Evolutionary conservation across 2,329 filamentous ascomycete species (phyloP).

Genomic region (Fusarium albidum): DNA sequence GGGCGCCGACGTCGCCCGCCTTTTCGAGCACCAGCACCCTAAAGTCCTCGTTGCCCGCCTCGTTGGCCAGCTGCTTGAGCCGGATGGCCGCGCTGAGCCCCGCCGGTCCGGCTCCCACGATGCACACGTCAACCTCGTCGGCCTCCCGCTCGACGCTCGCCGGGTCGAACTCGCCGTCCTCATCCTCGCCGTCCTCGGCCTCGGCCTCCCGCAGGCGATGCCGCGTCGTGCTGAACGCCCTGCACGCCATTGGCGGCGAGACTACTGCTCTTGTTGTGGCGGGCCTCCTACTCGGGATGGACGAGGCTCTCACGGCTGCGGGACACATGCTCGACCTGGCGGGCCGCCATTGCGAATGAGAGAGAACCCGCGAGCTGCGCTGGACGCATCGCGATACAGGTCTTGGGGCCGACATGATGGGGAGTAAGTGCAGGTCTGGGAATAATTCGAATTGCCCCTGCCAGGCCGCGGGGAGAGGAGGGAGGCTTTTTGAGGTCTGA

Average conservation of each 20-base stretch:
- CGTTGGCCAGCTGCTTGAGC: conserved; percentile 93
- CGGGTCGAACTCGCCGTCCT: conserved; percentile 73
- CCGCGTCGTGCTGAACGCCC: conserved; percentile 49
- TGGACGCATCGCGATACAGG: conserved; percentile 51
- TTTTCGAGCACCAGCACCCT: conserved; percentile 93
- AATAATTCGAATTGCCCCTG: conserved; percentile 6
- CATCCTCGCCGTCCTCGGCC: conserved; percentile 42
- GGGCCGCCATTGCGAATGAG: conserved; percentile 41
- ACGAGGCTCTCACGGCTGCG: conserved; percentile 27
- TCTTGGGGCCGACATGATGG: conserved; percentile 47
- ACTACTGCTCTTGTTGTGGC: conserved; percentile 26
- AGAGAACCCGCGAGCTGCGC: conserved; percentile 47
- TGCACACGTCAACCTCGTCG: conserved; percentile 95
- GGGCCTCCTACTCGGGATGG: conserved; percentile 24
- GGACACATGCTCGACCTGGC: conserved; percentile 34
- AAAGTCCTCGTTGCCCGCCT: conserved; percentile 95
- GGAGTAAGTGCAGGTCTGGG: background rate
- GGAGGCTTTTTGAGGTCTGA: conserved; percentile 4
- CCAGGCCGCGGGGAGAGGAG: conserved; percentile 37
- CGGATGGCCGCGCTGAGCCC: conserved; percentile 93
- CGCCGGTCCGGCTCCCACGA: conserved; percentile 94
- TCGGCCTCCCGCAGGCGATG: conserved; percentile 33
- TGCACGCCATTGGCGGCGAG: conserved; percentile 35
- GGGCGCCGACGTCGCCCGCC: conserved; percentile 91
- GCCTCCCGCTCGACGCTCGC: conserved; percentile 80